Base-by-base conservation (phyloP, 148 eudicot genomes). In the Camellia granthamiana region DNA sequence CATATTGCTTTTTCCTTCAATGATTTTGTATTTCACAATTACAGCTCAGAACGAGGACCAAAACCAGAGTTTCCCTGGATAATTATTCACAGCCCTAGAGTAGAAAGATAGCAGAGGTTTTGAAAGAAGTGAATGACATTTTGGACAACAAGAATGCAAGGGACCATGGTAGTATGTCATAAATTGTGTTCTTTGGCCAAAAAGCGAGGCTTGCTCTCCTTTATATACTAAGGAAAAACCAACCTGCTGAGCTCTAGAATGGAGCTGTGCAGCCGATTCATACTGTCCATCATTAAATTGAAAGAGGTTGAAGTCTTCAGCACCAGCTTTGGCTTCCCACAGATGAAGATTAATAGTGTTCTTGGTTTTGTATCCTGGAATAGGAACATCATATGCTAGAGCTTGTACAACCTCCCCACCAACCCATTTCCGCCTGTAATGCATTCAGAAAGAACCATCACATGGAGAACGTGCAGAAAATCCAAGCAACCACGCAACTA, bases 241-340 rank as follows among this genome's bases (percentile, higher is more conserved):
- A 79, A 91, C 99, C 91, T 93, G 98, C 67, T 92, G 98, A 84
- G 99, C 98, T 77, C 86, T 87, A 66, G 92, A 91, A 89, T 96
- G 99, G 76, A 96, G 95, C 78, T 89, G 88, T 61, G 92, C 86
- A 80, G 99, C 97, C 79, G 95, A 85, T 86, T 92, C 95, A 82
- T 93, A 90, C 52, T 96, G 89, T 58, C 99, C 99, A 84, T n/a
- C n/a, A n/a, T 96, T 96, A 80, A 96, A 94, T 75, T 91, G 92
- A 78, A 94, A 96, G 56, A 96, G 87, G 85, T 94, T 85, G 62
- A 96, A 89, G 84, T 96, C 98, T 79, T 78, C 84, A 55, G 95
- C 89, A 83, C 85, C 82, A 83, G 99, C 98, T 91, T 94, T 97
- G 74, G 99, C 99, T 84, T 94, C 99, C 99, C 99, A 97, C 64